These are phyloP conservation scores for Xylaria grammica DNA, from an alignment of 495 filamentous ascomycete genomes.

Conservation along the genomic window DNA sequence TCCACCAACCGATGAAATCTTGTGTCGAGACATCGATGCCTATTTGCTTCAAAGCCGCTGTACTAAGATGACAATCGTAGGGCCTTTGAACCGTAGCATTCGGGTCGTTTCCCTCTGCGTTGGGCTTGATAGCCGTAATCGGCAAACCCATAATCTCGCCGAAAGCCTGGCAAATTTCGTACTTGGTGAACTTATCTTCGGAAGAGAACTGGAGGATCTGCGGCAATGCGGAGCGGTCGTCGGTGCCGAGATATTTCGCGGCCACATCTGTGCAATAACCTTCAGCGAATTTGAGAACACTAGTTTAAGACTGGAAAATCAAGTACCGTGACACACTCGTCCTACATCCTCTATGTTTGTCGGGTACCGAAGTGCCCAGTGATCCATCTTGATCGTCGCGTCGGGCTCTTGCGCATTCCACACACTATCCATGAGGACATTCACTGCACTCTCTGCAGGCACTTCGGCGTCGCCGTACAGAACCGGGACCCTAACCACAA, in stretches of 20 bases:
- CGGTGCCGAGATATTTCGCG: slow-evolving; percentile 63
- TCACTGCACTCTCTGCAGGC: slow-evolving; percentile 80
- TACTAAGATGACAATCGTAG: slow-evolving; percentile 89
- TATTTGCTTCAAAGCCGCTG: slow-evolving; percentile 71
- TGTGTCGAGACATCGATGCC: slow-evolving; percentile 77
- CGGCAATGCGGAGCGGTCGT: slow-evolving; percentile 59
- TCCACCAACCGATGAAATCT: slow-evolving; percentile 86
- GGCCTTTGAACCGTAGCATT: slow-evolving; percentile 77
- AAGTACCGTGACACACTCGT: slow-evolving; percentile 67
- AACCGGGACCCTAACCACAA: slow-evolving; percentile 86
- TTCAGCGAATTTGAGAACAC: neutral
- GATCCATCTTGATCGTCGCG: slow-evolving; percentile 77
- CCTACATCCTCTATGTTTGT: slow-evolving; percentile 88
- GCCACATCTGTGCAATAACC: slow-evolving; percentile 58
- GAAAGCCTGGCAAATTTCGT: slow-evolving; percentile 82
- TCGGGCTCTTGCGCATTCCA: slow-evolving; percentile 67
- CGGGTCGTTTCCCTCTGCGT: slow-evolving; percentile 77
- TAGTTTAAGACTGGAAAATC: slow-evolving; percentile 10
- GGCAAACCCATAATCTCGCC: slow-evolving; percentile 81
- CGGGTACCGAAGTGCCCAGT: slow-evolving; percentile 85
- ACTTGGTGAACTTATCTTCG: slow-evolving; percentile 89
- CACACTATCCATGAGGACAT: slow-evolving; percentile 75
- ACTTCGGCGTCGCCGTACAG: slow-evolving; percentile 74
- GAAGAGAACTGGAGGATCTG: slow-evolving; percentile 84
- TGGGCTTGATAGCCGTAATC: slow-evolving; percentile 70